Percentiles rank a stretch among this genome's conserved stretches.
Evolutionary conservation across 2,329 filamentous ascomycete genomes (phyloP).

Genomic region (Neonectria magnoliae): DNA sequence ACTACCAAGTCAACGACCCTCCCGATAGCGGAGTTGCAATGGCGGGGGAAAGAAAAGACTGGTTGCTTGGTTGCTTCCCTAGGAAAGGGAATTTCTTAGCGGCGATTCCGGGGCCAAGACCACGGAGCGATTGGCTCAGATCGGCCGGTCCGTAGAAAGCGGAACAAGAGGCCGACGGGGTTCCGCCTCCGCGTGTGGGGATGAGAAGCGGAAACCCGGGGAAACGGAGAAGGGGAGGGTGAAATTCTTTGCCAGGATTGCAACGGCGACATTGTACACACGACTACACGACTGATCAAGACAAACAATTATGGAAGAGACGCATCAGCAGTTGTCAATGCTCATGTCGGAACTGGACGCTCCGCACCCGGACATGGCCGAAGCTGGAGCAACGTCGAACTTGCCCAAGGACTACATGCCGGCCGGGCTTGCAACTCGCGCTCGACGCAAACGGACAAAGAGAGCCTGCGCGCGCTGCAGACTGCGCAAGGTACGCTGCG

Average conservation of each 20-base stretch:
- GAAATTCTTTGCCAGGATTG: neutral
- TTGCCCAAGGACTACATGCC: neutral
- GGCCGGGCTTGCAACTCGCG: neutral
- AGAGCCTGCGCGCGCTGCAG: neutral
- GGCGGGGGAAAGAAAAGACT: no score
- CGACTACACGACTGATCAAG: neutral
- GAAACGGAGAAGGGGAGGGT: neutral
- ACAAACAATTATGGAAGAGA: neutral
- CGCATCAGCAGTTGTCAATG: neutral
- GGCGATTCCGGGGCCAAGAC: no score
- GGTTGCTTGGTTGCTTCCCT: no score
- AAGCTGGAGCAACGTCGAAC: neutral
- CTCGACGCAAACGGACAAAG: neutral
- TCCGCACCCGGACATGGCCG: neutral
- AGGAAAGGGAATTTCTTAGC: no score
- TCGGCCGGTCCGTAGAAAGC: neutral
- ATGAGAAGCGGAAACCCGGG: neutral
- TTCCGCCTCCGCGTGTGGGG: neutral
- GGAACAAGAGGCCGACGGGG: neutral
- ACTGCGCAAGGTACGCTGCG: neutral
- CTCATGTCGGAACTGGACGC: neutral
- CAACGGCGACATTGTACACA: neutral
- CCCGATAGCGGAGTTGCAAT: no score
- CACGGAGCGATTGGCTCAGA: neutral
- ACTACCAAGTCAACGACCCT: no score